phyloP scores from a whole-genome alignment of 2,329 filamentous ascomycete species.

The Trichoderma citrinoviride region DNA sequence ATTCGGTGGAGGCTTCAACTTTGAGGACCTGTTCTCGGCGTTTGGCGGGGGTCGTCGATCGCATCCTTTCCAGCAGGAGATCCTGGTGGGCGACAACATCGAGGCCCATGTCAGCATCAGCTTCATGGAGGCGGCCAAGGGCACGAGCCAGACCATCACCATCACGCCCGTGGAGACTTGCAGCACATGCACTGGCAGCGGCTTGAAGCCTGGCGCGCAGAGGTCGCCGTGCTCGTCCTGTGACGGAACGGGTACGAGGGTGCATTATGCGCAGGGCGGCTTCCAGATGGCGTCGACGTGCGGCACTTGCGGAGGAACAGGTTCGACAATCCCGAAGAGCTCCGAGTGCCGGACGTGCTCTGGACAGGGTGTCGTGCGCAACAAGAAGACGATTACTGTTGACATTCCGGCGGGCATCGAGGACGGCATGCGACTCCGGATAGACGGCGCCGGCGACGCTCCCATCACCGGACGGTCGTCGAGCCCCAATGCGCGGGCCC shows the following conservation, averaged over 20 bases:
- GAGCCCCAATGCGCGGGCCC: slow-evolving; percentile 60
- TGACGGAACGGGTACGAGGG: slow-evolving; percentile 78
- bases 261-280: slow-evolving; percentile 86
- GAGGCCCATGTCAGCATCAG: slow-evolving; percentile 90
- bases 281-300: slow-evolving; percentile 97
- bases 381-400: slow-evolving; percentile 78
- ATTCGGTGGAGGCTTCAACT: slow-evolving; percentile 83
- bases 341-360: slow-evolving; percentile 76
- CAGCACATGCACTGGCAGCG: slow-evolving; percentile 77
- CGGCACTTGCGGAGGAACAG: slow-evolving; percentile 73
- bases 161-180: slow-evolving; percentile 81
- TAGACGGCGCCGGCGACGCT: slow-evolving; percentile 84
- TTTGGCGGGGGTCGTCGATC: slow-evolving; percentile 63
- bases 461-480: slow-evolving; percentile 70
- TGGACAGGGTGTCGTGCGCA: slow-evolving; percentile 80
- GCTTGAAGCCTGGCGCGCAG: slow-evolving; percentile 77
- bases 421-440: slow-evolving; percentile 87
- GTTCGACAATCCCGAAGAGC: slow-evolving; percentile 71
- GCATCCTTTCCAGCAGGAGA: slow-evolving; percentile 71
- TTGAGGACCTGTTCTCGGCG: slow-evolving; percentile 91
- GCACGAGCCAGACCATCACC: slow-evolving; percentile 80
- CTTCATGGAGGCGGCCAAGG: slow-evolving; percentile 95
- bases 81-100: slow-evolving; percentile 92
- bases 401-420: slow-evolving; percentile 96
- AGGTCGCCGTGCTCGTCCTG: slow-evolving; percentile 73